Evolutionary conservation across 129 eudicot species (phyloP).

Genomic region (Centella asiatica): DNA sequence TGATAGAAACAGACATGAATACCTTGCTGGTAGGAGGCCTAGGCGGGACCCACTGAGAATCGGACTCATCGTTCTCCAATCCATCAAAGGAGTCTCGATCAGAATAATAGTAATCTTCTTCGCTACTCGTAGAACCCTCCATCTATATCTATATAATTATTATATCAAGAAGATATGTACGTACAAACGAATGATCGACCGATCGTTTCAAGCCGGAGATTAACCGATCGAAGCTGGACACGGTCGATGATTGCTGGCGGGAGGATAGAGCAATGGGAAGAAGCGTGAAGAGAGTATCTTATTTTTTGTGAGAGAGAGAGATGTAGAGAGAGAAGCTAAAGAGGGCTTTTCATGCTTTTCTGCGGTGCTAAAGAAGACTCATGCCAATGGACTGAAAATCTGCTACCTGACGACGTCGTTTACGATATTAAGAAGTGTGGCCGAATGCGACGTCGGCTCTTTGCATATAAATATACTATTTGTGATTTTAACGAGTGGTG

Average conservation of each 20-base stretch:
- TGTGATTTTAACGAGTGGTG: too few species aligned
- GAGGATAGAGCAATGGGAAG: background rate
- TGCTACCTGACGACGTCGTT: background rate
- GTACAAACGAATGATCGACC: background rate
- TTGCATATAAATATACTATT: too few species aligned
- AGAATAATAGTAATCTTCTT: conserved; percentile 19
- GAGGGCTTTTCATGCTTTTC: background rate
- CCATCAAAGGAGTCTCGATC: conserved; percentile 30
- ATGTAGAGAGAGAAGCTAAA: background rate
- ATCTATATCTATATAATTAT: background rate
- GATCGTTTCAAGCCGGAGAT: background rate
- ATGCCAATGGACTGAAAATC: background rate
- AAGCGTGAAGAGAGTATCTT: conserved; percentile 2
- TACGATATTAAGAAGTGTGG: too few species aligned
- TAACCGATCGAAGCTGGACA: background rate
- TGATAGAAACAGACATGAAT: background rate
- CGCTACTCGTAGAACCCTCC: conserved; percentile 39
- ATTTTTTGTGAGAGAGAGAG: too few species aligned
- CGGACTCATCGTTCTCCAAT: conserved; percentile 33
- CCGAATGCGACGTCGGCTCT: too few species aligned
- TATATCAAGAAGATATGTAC: background rate
- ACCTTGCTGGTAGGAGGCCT: conserved; percentile 27
- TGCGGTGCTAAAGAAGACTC: conserved; percentile 1
- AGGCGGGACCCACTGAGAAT: conserved; percentile 23
- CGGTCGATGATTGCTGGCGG: background rate